A percentile compares a stretch with the other conserved stretches of the same genome.
Conservation (phyloP, 2,329 filamentous ascomycete genomes). For the Clarireedia monteithiana region DNA sequence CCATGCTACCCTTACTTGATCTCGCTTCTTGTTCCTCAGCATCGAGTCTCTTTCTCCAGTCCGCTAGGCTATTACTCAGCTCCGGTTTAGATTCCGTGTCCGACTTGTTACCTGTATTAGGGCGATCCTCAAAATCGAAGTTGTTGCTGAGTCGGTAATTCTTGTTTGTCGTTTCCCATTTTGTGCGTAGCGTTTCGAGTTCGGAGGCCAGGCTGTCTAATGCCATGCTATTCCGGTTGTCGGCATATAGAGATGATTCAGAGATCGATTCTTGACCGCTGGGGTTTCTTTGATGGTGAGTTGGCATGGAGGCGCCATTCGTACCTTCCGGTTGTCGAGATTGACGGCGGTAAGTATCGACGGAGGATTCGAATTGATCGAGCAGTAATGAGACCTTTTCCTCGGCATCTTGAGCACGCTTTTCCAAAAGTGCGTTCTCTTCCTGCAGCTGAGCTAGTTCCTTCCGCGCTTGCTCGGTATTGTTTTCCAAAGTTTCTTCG, state of each 20-base stretch:
- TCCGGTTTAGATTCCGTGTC: conserved; percentile 36
- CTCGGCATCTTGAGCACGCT: conserved; percentile 81
- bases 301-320: conserved; percentile 32
- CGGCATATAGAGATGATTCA: conserved; percentile 42
- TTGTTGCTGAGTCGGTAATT: conserved; percentile 85
- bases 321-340: conserved; percentile 50
- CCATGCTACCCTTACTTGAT: no score
- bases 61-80: conserved; percentile 66
- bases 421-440: conserved; percentile 75
- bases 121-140: conserved; percentile 62
- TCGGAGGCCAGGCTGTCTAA: conserved; percentile 88
- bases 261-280: conserved; percentile 49
- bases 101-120: conserved; percentile 12
- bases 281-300: conserved; percentile 31
- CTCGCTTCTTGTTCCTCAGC: conserved; percentile 29
- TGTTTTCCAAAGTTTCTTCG: conserved; percentile 48
- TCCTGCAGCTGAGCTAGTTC: conserved; percentile 76
- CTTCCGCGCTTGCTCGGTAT: conserved; percentile 46
- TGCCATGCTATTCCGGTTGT: conserved; percentile 56
- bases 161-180: conserved; percentile 95
- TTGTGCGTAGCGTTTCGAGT: conserved; percentile 78
- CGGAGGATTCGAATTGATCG: conserved; percentile 88
- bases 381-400: conserved; percentile 87
- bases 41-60: conserved; percentile 75
- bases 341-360: conserved; percentile 86